Base-by-base conservation (phyloP, 495 filamentous ascomycete genomes). In the Astrothelium macrocarpum region DNA sequence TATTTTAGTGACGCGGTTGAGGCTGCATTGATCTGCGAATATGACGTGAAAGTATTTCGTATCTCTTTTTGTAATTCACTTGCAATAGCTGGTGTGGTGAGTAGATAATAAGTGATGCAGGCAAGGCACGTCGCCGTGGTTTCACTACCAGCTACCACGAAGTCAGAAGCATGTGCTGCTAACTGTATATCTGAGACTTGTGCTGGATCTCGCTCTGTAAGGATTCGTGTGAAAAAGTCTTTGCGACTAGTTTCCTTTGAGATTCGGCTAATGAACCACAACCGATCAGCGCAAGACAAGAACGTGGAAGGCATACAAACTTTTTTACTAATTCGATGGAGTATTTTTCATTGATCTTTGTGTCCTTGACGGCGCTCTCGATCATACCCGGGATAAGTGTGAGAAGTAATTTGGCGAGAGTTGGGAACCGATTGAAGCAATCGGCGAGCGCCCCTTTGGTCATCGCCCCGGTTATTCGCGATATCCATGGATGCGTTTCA, bases 1-100 rank as follows among this genome's bases (percentile, higher is more conserved):
- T 78, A 81, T 0, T 73, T 72, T 3, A 81, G 68, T 25, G 71
- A 73, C 45, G 68, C 71, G 11, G 77, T 73, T 66, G 76, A 66
- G 20, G 70, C 61, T 62, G 73, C 73, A 23, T 56, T 71, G 3
- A 72, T 53, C 69, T 28, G 59, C 49, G 43, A 70, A 66, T 2
- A n/a, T n/a, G n/a, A n/a, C n/a, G n/a, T n/a, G n/a, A n/a, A n/a
- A n/a, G n/a, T n/a, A n/a, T n/a, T n/a, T n/a, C n/a, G n/a, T n/a
- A n/a, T n/a, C n/a, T n/a, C n/a, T n/a, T n/a, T n/a, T n/a, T n/a
- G n/a, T n/a, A n/a, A n/a, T n/a, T n/a, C n/a, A n/a, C n/a, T n/a
- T n/a, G n/a, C n/a, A n/a, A n/a, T n/a, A n/a, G 36, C 63, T 23
- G 60, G 62, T 42, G 69, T 66, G n/a, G 64, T 61, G 53, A 73